Conservation (phyloP, 805 yeast genomes). For the Phaffomyces thermotolerans region DNA sequence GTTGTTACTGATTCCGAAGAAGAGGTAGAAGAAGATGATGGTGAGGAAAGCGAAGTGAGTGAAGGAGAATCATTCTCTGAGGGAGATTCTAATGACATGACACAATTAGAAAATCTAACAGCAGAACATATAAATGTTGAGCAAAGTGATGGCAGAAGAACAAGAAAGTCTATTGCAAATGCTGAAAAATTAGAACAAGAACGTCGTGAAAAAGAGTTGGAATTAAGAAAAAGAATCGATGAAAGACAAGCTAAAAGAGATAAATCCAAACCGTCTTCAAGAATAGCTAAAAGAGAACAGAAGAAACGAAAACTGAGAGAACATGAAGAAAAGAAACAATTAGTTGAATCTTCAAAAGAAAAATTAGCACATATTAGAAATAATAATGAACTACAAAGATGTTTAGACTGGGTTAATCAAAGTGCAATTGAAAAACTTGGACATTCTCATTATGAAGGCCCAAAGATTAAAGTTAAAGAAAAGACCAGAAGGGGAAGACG, state of each 20-base stretch:
- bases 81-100: constrained; percentile 11
- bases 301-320: constrained; percentile 27
- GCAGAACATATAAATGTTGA: constrained; percentile 6
- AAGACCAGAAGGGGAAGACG: constrained; percentile 8
- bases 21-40: too few relatives aligned
- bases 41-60: constrained; percentile 16
- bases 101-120: constrained; percentile 6
- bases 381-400: constrained; percentile 38
- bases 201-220: constrained; percentile 11
- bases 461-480: not conserved
- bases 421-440: constrained; percentile 46
- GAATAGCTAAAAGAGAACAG: constrained; percentile 31
- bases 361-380: constrained; percentile 28
- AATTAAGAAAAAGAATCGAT: constrained; percentile 3
- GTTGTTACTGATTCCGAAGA: constrained; percentile 28
- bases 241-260: constrained; percentile 19
- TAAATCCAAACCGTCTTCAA: constrained; percentile 26
- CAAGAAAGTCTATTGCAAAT: constrained; percentile 21
- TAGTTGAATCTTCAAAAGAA: constrained; percentile 20
- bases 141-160: constrained; percentile 16
- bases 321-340: constrained; percentile 25
- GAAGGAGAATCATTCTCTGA: constrained; percentile 13
- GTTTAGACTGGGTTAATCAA: constrained; percentile 57
- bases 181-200: constrained; percentile 17
- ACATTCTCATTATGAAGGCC: constrained; percentile 49